Percentiles rank a stretch among this genome's conserved stretches.
Evolutionary conservation across 140 eudicot species (phyloP).

Genomic region (Cichorium intybus): DNA sequence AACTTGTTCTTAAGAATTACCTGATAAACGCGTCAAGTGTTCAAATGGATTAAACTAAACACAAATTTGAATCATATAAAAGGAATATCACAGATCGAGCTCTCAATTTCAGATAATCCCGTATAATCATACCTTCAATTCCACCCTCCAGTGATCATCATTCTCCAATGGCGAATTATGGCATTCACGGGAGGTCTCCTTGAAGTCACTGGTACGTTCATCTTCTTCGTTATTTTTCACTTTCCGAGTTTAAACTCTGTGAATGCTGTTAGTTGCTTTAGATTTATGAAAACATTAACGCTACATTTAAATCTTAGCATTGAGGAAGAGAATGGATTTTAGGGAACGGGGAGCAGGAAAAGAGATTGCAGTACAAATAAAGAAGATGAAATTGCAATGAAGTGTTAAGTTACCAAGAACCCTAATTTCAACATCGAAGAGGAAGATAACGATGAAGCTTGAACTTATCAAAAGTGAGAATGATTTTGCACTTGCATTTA

Average conservation of each 20-base stretch:
- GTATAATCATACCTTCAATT: background rate
- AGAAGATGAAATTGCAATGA: too few species aligned
- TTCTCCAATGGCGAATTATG: slow-evolving; percentile 41
- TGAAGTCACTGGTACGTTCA: slow-evolving; percentile 69
- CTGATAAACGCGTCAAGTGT: slow-evolving; percentile 10
- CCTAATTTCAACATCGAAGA: too few species aligned
- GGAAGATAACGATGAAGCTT: too few species aligned
- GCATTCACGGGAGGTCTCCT: slow-evolving; percentile 79
- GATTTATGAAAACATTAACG: background rate
- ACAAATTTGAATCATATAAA: background rate
- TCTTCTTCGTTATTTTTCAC: background rate
- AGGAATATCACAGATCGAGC: slow-evolving; percentile 2
- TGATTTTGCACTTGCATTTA: too few species aligned
- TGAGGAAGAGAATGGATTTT: too few species aligned
- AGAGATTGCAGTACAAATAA: too few species aligned
- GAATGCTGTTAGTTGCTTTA: too few species aligned
- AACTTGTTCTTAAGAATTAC: slow-evolving; percentile 5
- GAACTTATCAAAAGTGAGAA: too few species aligned
- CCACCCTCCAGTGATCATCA: too few species aligned
- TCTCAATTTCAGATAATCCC: background rate
- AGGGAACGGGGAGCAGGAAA: too few species aligned
- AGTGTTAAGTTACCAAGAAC: too few species aligned
- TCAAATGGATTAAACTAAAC: slow-evolving; percentile 21
- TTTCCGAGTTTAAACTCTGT: background rate
- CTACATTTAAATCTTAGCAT: too few species aligned